A percentile compares a stretch with the other conserved stretches of the same genome.
Conservation (phyloP, 176 grass and related monocot species). For the Carex littledalei region DNA sequence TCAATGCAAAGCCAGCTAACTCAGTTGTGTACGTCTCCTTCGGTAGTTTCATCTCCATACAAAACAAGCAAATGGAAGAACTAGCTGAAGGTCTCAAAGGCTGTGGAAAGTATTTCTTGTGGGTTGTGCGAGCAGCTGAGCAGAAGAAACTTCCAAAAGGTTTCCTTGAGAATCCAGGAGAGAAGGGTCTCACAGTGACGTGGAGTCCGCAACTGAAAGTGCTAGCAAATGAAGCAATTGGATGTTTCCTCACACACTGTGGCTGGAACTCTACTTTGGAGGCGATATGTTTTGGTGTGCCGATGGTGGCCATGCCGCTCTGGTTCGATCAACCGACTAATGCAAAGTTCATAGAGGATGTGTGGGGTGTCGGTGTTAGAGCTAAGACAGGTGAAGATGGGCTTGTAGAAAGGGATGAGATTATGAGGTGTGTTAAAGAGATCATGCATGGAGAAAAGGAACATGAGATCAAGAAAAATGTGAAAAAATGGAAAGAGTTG, state of each 20-base stretch:
- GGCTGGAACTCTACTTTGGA: conserved; percentile 62
- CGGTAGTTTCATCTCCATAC: conserved; percentile 46
- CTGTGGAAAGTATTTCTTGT: conserved; percentile 39
- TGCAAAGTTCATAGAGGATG: conserved; percentile 23
- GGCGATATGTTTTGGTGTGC: conserved; percentile 41
- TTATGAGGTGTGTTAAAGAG: conserved; percentile 36
- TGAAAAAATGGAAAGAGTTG: conserved; percentile 18
- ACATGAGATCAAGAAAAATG: conserved; percentile 19
- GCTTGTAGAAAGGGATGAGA: conserved; percentile 27
- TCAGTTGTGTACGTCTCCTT: conserved; percentile 68
- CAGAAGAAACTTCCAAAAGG: conserved; percentile 15
- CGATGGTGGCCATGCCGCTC: conserved; percentile 34
- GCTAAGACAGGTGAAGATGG: neutral
- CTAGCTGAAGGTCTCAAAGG: conserved; percentile 34
- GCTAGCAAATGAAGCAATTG: conserved; percentile 37
- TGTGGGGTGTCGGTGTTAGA: conserved; percentile 22
- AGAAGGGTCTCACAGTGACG: conserved; percentile 27
- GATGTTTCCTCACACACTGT: conserved; percentile 65
- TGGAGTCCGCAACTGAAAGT: conserved; percentile 60
- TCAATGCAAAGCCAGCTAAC: conserved; percentile 26
- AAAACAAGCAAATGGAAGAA: conserved; percentile 38
- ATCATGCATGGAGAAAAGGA: conserved; percentile 33
- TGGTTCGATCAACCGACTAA: conserved; percentile 47
- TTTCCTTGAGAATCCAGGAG: conserved; percentile 20
- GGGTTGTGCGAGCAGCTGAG: conserved; percentile 46